These are phyloP conservation scores for Ramaria rubella DNA, from an alignment of 768 basidiomycete genomes.

Conservation along the genomic window DNA sequence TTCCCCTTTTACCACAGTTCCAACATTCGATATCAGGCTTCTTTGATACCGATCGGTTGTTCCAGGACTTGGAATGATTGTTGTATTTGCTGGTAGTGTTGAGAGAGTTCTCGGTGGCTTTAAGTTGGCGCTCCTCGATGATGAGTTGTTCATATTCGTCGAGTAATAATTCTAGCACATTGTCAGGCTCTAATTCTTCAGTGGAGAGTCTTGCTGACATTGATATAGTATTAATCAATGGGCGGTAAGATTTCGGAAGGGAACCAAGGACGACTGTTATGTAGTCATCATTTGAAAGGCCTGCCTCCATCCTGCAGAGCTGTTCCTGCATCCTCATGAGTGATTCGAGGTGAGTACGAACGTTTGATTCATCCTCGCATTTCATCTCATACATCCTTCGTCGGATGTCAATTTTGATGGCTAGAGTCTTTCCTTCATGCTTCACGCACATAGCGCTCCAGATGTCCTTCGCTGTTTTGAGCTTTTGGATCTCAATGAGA, in stretches of 20 bases:
- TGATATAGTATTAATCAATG: no score
- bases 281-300: conserved; percentile 8
- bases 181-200: not conserved
- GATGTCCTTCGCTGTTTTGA: conserved; percentile 1
- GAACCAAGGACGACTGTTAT: no score
- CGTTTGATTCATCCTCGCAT: conserved; percentile 10
- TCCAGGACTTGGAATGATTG: not conserved
- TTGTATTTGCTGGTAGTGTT: not conserved
- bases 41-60: not conserved
- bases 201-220: not conserved
- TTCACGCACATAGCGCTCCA: conserved; percentile 7
- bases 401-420: conserved; percentile 5
- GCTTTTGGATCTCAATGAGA: conserved; percentile 4
- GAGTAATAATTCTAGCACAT: not conserved
- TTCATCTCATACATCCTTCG: conserved; percentile 10
- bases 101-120: conserved; percentile 3
- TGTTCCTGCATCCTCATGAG: conserved; percentile 13
- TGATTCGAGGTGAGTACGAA: conserved; percentile 10
- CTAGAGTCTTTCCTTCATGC: conserved; percentile 12
- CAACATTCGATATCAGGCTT: no score
- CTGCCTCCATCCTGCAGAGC: conserved; percentile 11
- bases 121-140: not conserved
- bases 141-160: conserved; percentile 3
- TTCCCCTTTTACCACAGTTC: no score
- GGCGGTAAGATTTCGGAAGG: no score